phyloP scores from a whole-genome alignment of 164 flowering plant species.

The Euptelea pleiosperma region DNA sequence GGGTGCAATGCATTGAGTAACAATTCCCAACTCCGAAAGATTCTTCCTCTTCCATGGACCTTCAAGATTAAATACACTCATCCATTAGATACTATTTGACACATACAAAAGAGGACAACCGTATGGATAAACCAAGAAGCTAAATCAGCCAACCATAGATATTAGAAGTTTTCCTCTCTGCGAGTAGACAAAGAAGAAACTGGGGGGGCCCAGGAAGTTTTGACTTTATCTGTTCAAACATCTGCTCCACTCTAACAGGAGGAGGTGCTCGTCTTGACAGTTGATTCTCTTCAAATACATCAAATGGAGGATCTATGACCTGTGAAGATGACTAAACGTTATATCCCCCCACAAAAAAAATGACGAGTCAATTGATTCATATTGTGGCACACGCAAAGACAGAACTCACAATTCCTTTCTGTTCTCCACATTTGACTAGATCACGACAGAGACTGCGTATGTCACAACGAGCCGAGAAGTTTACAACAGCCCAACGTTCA shows the following conservation, averaged over 20 bases:
- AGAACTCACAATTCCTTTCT: slow-evolving; percentile 77
- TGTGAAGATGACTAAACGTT: slow-evolving; percentile 15
- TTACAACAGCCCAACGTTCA: slow-evolving; percentile 72
- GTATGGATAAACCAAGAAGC: background rate
- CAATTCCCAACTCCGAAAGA: slow-evolving; percentile 66
- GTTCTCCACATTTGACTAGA: slow-evolving; percentile 45
- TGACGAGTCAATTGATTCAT: background rate
- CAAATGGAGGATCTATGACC: slow-evolving; percentile 41
- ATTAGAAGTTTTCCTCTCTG: slow-evolving; percentile 58
- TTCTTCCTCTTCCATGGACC: slow-evolving; percentile 36
- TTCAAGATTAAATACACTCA: background rate
- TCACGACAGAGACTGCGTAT: slow-evolving; percentile 35
- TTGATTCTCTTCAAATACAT: slow-evolving; percentile 47
- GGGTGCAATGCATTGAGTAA: slow-evolving; percentile 92
- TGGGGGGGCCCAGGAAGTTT: slow-evolving; percentile 51
- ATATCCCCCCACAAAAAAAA: no score
- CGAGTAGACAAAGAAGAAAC: slow-evolving; percentile 56
- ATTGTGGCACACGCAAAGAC: background rate
- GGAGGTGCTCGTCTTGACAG: slow-evolving; percentile 42
- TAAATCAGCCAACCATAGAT: slow-evolving; percentile 52
- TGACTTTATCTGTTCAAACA: slow-evolving; percentile 50
- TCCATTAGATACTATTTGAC: slow-evolving; percentile 30
- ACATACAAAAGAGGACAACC: background rate
- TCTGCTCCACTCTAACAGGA: slow-evolving; percentile 50
- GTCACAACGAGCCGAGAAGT: slow-evolving; percentile 82